Evolutionary conservation across 768 basidiomycete genomes (phyloP), one percentile per base, ranked within the genome.

Genomic region (Hygrocybe punicea): DNA sequence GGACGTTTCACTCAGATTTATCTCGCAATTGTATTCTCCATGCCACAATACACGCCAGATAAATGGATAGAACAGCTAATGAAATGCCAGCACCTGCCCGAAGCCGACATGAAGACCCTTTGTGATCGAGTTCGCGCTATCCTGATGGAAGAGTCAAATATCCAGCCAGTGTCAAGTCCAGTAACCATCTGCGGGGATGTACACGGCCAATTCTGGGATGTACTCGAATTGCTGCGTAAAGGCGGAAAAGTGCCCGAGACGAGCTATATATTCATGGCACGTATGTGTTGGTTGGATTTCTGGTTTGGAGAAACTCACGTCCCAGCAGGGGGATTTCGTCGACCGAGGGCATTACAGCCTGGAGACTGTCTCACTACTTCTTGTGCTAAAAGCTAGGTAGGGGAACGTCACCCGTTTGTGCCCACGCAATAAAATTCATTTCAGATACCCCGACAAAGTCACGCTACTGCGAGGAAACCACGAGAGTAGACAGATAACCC

Each of bases 151-250:
- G 96, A 99, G 70, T 93, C 89, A 55, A 99, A 98, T 69, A 95
- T 98, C 56, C 94, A 98, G 67, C 95, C 95, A 33, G 92, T 99
- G 53, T 90, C 91, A 34, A 90, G 84, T 61, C 96, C 96, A 1
- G 96, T 98, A 36, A 98, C 96, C 29, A 89, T 93, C 62, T 92
- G 91, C 67, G 95, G 95, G 29, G 95, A 98, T 68, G 96, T 98
- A 51, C 95, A 98, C 65, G 95, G 95, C 23, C 96, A 98, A 70
- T 97, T 97, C 73, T 98, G 93, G 88, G 96, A 98, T 67, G 77
- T 98, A 47, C 79, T 96, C 34, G 94, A 99, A 74, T 75, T 99
- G 50, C 76, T 97, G 63, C 76, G 89, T 63, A 86, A 91, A 56
- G 93, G 93, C 1, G 92, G 94, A 6, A 83, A 81, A 60, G 85